Conservation (phyloP, 2,329 filamentous ascomycete species). For the Hawksworthiomyces lignivorus region DNA sequence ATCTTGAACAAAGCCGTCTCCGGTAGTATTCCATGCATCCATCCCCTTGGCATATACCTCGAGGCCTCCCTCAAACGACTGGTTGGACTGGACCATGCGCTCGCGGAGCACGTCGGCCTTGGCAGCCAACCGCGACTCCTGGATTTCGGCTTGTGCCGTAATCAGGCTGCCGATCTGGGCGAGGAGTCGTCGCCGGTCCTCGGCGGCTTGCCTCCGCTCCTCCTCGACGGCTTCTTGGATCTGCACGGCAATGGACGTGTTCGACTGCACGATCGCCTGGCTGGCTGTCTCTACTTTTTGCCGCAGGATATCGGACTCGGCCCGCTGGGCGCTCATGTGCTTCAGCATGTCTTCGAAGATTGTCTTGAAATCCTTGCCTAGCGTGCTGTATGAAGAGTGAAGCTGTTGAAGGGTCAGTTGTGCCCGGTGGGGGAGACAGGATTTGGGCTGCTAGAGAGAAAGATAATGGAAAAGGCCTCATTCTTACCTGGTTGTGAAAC, state of each 20-base stretch:
- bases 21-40: conserved; percentile 64
- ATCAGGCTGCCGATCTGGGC: conserved; percentile 72
- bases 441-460: conserved; percentile 56
- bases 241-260: conserved; percentile 55
- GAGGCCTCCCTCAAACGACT: conserved; percentile 57
- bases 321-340: conserved; percentile 67
- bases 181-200: conserved; percentile 67
- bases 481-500: conserved; percentile 67
- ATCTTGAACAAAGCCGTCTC: conserved; percentile 60
- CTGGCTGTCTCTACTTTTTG: conserved; percentile 65
- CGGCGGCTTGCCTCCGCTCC: conserved; percentile 63
- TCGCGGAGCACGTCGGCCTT: conserved; percentile 56
- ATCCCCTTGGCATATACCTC: conserved; percentile 62
- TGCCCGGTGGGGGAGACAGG: conserved; percentile 59
- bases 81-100: conserved; percentile 57
- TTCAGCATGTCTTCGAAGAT: conserved; percentile 75
- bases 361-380: conserved; percentile 78
- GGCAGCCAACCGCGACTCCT: conserved; percentile 62
- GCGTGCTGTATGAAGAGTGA: conserved; percentile 71
- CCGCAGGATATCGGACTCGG: conserved; percentile 66
- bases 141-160: conserved; percentile 62
- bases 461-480: conserved; percentile 30
- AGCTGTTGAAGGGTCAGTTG: conserved; percentile 46
- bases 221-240: conserved; percentile 66
- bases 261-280: conserved; percentile 59